Evolutionary conservation across 164 flowering plant species (phyloP).

Genomic region (Tetracentron sinense): DNA sequence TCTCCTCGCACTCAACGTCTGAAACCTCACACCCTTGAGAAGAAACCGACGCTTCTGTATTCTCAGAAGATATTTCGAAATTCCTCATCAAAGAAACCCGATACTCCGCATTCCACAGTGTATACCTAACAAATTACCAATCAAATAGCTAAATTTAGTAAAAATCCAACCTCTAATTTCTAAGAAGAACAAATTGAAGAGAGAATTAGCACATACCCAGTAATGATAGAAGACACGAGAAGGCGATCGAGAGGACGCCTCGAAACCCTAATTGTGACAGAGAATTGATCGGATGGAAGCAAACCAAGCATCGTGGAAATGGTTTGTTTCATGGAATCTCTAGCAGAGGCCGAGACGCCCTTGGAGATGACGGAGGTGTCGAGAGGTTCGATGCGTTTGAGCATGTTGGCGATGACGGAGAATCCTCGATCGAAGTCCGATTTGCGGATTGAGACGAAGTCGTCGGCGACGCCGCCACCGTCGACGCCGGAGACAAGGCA

Average conservation of each 20-base stretch:
- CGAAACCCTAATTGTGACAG: conserved; percentile 56
- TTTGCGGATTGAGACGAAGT: conserved; percentile 61
- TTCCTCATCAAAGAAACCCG: conserved; percentile 72
- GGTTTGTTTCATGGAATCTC: conserved; percentile 89
- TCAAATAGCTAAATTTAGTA: conserved; percentile 2
- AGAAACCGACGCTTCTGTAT: conserved; percentile 2
- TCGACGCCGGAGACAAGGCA: conserved; percentile 57
- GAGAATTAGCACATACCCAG: conserved; percentile 49
- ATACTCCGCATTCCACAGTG: conserved; percentile 91
- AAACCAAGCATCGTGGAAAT: conserved; percentile 81
- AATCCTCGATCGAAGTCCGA: conserved; percentile 58
- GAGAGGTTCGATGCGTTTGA: conserved; percentile 62
- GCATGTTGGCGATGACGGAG: conserved; percentile 67
- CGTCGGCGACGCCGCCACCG: conserved; percentile 72
- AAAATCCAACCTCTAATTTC: background rate
- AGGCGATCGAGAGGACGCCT: conserved; percentile 59
- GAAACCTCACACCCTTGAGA: conserved; percentile 14
- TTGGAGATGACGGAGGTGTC: conserved; percentile 67
- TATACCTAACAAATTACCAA: conserved; percentile 48
- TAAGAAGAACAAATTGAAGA: too few relatives aligned
- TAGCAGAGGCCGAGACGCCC: conserved; percentile 67
- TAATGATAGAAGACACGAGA: conserved; percentile 68
- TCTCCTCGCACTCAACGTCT: conserved; percentile 24
- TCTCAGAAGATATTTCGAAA: conserved; percentile 42
- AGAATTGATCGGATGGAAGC: conserved; percentile 82